Base-by-base conservation (phyloP, 202 grass and related monocot genomes). In the Schoenoplectus triqueter region DNA sequence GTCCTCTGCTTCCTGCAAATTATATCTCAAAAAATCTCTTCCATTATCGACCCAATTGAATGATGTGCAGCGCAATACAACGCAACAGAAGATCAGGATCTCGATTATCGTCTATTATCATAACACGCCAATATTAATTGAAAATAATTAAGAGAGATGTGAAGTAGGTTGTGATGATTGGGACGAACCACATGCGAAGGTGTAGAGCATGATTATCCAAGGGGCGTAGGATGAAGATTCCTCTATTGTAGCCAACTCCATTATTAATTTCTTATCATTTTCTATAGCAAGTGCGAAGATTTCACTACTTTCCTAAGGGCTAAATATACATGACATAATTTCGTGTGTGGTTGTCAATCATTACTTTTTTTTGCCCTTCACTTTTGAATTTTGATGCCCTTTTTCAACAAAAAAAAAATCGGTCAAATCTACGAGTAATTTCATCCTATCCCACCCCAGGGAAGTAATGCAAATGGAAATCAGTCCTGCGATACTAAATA, bases 201-300 rank as follows among this genome's bases (percentile, higher is more conserved):
- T 82, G 64, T 19, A 48, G 39, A 69, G 18, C 80, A 82, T 82
- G 80, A 66, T 52, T 82, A 82, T 68, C 72, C 7, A 55, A 55
- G 10, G 5, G 61, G 63, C 3, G n/a, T 61, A 68, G 10, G 63
- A 66, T 39, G 46, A 5, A 82, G 80, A 69, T 82, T 69, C 63
- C 80, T 82, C n/a, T n/a, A 67, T 68, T 68, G 47, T 82, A 50
- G 61, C 62, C 17, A 55, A 18, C 18, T 66, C 45, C 80, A 67
- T 76, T 56, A 76, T 76, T 55, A 55, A 21, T 21, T 56, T 76
- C 10, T 1, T 50, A 82, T 82, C 44, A 69, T 82, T 82, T 48
- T 31, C 20, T 50, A 69, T 66, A 40, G 17, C 63, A 69, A 64
- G 56, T 81, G 39, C n/a, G 3, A 51, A 68, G 5, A 82, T 82